Evolutionary conservation across 164 flowering plant species (phyloP), one percentile per base, ranked within the genome.

Genomic region (Magnolia changhungtana): DNA sequence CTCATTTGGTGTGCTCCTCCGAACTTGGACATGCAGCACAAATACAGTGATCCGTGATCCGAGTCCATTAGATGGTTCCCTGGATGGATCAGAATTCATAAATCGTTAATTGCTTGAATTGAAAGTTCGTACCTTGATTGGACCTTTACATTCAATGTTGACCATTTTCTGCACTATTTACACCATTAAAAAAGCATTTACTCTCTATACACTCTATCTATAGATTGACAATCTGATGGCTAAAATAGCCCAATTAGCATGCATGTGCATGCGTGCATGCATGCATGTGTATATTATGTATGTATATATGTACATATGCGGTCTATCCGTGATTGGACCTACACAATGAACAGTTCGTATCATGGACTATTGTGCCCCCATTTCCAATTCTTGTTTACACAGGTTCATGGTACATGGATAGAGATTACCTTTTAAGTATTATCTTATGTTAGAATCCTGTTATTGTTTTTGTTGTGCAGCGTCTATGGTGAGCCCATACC

Each of bases 401-500:
- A 10, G 11, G 59, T 16, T 9, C 10, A 55, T 55, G 16, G 16
- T 55, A 16, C 59, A 55, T 55, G 59, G 14, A 55, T 7, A 9
- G 2, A 9, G 11, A 9, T 55, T 8, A 7, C 16, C 14, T 55
- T 55, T 55, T 31, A 27, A 7, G 50, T 31, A 67, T 14, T 24
- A 13, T 10, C 27, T 18, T 31, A 67, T 29, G 68, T 55, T 55
- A 55, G 16, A 55, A 55, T 72, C 19, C 51, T 59, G 24, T n/a
- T 10, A 16, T 61, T 49, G 16, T 23, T 27, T 55, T 31, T 63
- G 8, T 64, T 78, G 27, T 84, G 86, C 86, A 95, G 98, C 82
- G 83, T 82, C 2, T 93, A 95, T 82, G 98, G 98, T 72, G 98
- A 95, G 50, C 81, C 90, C 20, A 89, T 95, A 79, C 98, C 98